phyloP scores from a whole-genome alignment of 768 basidiomycete genomes.

The Sarcomyxa edulis region DNA sequence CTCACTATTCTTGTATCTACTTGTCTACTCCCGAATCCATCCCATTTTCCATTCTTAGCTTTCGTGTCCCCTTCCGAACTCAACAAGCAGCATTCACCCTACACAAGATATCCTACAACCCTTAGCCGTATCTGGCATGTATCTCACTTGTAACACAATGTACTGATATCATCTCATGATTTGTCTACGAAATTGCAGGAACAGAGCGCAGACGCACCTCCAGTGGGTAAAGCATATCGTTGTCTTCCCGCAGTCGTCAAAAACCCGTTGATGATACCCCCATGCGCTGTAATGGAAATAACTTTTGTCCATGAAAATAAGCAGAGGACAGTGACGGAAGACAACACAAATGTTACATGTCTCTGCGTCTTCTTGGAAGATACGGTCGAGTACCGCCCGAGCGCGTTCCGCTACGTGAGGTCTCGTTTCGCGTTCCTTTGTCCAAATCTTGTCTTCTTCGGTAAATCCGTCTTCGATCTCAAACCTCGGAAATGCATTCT shows the following conservation, averaged over 20 bases:
- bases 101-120: too few species aligned
- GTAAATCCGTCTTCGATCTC: conserved; percentile 50
- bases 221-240: conserved; percentile 47
- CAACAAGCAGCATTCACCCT: too few species aligned
- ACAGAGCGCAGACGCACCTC: conserved; percentile 39
- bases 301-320: conserved; percentile 30
- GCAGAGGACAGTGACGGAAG: not conserved
- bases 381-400: conserved; percentile 42
- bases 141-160: too few species aligned
- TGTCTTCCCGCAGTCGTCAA: conserved; percentile 41
- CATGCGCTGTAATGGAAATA: conserved; percentile 64
- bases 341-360: conserved; percentile 38
- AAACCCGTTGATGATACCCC: conserved; percentile 56
- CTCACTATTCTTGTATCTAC: too few species aligned
- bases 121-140: too few species aligned
- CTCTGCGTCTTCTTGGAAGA: conserved; percentile 43
- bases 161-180: too few species aligned
- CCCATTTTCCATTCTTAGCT: too few species aligned
- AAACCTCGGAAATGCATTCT: conserved; percentile 43
- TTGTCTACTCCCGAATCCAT: too few species aligned
- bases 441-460: conserved; percentile 58
- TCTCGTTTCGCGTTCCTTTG: conserved; percentile 48
- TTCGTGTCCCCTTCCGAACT: too few species aligned
- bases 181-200: too few species aligned
- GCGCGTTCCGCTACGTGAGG: conserved; percentile 44